A percentile compares a stretch with the other conserved stretches of the same genome.
Evolutionary conservation across 768 basidiomycete genomes (phyloP).

Genomic region (Suillus paluster): DNA sequence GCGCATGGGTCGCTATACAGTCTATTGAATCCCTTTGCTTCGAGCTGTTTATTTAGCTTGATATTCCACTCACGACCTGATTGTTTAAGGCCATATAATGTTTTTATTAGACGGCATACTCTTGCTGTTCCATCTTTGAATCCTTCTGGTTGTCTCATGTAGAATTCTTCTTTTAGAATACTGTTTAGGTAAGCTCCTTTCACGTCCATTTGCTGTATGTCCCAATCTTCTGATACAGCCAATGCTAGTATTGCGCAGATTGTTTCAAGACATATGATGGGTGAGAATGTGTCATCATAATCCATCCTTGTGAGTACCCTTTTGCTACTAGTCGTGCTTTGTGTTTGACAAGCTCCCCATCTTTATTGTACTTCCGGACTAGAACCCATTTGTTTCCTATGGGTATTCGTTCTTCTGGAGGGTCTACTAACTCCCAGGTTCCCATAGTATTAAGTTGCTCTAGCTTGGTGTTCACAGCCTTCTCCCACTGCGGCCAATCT

Average conservation of each 20-base stretch:
- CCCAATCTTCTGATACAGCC: conserved; percentile 14
- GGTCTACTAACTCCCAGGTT: conserved; percentile 15
- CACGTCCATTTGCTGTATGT: conserved; percentile 13
- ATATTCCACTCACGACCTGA: conserved; percentile 1
- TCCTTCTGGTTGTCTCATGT: conserved; percentile 42
- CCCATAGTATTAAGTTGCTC: not conserved
- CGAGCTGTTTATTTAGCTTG: not conserved
- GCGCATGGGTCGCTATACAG: conserved; percentile 23
- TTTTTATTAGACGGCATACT: conserved; percentile 14
- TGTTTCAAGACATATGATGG: conserved; percentile 28
- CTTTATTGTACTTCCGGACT: conserved; percentile 5
- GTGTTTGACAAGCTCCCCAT: conserved; percentile 10
- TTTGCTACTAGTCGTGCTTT: conserved; percentile 48
- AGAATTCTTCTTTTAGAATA: conserved; percentile 37
- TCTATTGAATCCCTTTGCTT: conserved; percentile 22
- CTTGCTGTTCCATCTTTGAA: conserved; percentile 31
- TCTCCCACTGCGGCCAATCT: too few relatives aligned
- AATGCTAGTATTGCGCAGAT: conserved; percentile 25
- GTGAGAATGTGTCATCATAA: conserved; percentile 37
- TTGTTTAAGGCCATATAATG: conserved; percentile 3
- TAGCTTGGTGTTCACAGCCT: too few relatives aligned
- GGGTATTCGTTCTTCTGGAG: not conserved
- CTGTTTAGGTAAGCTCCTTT: conserved; percentile 14
- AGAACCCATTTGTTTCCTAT: conserved; percentile 10
- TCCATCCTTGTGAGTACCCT: conserved; percentile 46